Conservation (phyloP, 2,329 filamentous ascomycete genomes). For the Exophiala alcalophila region DNA sequence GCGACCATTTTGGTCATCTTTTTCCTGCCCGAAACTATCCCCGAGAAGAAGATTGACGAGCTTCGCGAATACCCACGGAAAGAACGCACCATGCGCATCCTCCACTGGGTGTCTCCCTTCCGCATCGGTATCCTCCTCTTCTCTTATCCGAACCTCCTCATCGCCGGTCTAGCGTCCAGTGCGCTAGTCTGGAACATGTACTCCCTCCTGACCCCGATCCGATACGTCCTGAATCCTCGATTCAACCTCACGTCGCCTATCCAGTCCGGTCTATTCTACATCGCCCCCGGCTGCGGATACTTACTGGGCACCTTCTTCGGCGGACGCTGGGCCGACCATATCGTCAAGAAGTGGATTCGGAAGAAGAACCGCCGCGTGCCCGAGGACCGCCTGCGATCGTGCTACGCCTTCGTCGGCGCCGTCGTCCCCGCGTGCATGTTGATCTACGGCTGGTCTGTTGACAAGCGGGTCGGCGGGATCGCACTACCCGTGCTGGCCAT, state of each 20-base stretch:
- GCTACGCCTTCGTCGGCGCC: conserved; percentile 55
- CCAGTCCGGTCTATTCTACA: conserved; percentile 68
- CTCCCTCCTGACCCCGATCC: conserved; percentile 64
- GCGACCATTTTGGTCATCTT: conserved; percentile 61
- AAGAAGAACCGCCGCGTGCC: conserved; percentile 61
- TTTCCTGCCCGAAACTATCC: conserved; percentile 70
- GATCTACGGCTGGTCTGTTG: conserved; percentile 65
- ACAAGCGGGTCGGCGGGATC: conserved; percentile 54
- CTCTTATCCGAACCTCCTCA: conserved; percentile 65
- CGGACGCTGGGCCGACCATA: conserved; percentile 67
- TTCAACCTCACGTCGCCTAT: conserved; percentile 66
- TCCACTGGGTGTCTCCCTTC: conserved; percentile 64
- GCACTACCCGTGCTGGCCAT: conserved; percentile 65
- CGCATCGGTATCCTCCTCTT: conserved; percentile 61
- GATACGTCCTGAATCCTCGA: conserved; percentile 70
- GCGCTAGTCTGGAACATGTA: conserved; percentile 75
- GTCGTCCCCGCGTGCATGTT: conserved; percentile 63
- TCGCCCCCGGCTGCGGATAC: conserved; percentile 70
- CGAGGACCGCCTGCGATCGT: conserved; percentile 64
- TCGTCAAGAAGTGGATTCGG: conserved; percentile 62
- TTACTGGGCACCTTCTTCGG: conserved; percentile 67
- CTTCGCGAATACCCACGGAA: conserved; percentile 51
- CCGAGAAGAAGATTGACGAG: conserved; percentile 61
- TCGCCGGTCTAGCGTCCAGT: conserved; percentile 59
- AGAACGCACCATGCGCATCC: conserved; percentile 54